Evolutionary conservation across 805 yeast genomes (phyloP).

Genomic region (Myxozyma mucilagina): DNA sequence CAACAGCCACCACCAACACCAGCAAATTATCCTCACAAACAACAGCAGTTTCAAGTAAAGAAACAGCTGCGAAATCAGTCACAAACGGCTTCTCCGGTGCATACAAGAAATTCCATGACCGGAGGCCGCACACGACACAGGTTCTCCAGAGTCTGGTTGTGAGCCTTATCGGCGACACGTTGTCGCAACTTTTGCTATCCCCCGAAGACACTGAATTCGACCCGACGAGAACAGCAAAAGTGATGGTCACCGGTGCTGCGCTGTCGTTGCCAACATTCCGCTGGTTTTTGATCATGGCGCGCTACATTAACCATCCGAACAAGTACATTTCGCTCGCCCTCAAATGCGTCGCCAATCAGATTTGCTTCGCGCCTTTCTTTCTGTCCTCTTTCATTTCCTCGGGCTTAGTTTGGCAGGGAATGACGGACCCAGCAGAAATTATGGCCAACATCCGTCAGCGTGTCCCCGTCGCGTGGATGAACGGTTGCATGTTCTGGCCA

Average conservation of each 20-base stretch:
- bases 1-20: background rate
- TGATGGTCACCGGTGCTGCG: conserved; percentile 22
- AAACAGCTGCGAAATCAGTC: background rate
- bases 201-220: conserved; percentile 13
- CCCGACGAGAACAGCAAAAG: conserved; percentile 21
- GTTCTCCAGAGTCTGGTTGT: conserved; percentile 20
- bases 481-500: conserved; percentile 33
- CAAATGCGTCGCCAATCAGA: conserved; percentile 24
- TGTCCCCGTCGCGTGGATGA: conserved; percentile 29
- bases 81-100: conserved; percentile 1
- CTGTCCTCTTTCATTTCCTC: conserved; percentile 24
- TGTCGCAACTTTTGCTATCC: conserved; percentile 20
- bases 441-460: conserved; percentile 14
- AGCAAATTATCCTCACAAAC: too few species aligned
- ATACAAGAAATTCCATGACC: conserved; percentile 24
- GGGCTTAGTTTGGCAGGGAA: conserved; percentile 25
- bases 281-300: conserved; percentile 26
- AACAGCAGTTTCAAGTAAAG: background rate
- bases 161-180: conserved; percentile 16
- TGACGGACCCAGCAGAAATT: conserved; percentile 11
- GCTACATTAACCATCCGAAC: conserved; percentile 24
- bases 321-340: conserved; percentile 16
- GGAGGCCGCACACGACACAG: conserved; percentile 27
- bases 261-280: conserved; percentile 24
- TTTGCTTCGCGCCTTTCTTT: conserved; percentile 28